Conservation (phyloP, 345 rosid species). For the Noccaea bulbosa region DNA sequence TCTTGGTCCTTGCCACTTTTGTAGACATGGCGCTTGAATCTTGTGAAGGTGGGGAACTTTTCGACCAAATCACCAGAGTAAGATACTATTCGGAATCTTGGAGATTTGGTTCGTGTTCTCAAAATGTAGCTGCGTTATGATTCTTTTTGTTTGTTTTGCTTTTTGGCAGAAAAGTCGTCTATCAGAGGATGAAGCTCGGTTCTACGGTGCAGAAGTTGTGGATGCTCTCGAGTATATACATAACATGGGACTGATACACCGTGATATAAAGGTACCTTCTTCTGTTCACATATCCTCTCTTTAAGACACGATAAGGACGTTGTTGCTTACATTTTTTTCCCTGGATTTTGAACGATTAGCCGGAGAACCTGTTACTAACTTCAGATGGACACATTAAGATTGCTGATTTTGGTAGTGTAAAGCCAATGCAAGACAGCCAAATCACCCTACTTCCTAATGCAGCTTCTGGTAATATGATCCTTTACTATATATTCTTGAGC, state of each 20-base stretch:
- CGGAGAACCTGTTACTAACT: constrained; percentile 86
- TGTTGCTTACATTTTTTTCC: constrained; percentile 27
- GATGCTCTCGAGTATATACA: constrained; percentile 98
- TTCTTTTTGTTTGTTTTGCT: not conserved
- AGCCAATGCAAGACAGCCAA: constrained; percentile 93
- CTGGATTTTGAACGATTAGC: constrained; percentile 58
- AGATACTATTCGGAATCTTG: constrained; percentile 36
- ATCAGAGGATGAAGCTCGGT: constrained; percentile 88
- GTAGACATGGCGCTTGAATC: constrained; percentile 99
- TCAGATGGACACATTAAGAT: constrained; percentile 87
- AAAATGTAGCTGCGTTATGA: constrained; percentile 14
- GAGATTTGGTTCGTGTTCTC: constrained; percentile 5
- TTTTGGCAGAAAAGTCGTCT: constrained; percentile 72
- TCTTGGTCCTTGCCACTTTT: constrained; percentile 36
- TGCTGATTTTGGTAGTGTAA: constrained; percentile 98
- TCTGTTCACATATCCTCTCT: constrained; percentile 8
- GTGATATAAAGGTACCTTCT: constrained; percentile 84
- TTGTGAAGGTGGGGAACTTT: constrained; percentile 97
- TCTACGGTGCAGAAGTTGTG: constrained; percentile 87
- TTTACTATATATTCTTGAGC: constrained; percentile 10
- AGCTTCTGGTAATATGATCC: constrained; percentile 64
- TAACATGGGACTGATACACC: constrained; percentile 87
- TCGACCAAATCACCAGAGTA: constrained; percentile 97
- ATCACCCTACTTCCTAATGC: constrained; percentile 95
- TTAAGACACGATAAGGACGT: constrained; percentile 16